Percentiles rank a stretch among this genome's conserved stretches.
phyloP scores from a whole-genome alignment of 73 alveolate species.

The Paramecium sonneborni region DNA sequence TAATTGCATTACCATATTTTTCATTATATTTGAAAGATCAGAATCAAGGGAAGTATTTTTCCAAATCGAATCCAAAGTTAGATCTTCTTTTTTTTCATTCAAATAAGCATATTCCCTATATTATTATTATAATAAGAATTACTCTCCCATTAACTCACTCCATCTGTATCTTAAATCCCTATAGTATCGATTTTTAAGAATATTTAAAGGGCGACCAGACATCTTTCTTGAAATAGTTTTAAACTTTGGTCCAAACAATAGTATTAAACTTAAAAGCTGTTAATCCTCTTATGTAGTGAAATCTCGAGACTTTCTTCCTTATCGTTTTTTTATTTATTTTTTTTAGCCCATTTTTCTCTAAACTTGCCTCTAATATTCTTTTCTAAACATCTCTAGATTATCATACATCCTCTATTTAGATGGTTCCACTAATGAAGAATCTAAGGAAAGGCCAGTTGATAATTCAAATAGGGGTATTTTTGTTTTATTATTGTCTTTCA shows the following conservation, averaged over 20 bases:
- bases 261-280: not conserved
- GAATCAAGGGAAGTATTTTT: not conserved
- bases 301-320: not conserved
- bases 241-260: not conserved
- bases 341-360: not conserved
- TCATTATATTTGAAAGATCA: not conserved
- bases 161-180: not conserved
- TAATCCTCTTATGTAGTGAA: not conserved
- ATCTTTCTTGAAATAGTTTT: not conserved
- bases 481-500: not conserved
- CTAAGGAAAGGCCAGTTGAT: not conserved
- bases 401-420: not conserved
- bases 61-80: not conserved
- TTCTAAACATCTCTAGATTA: not conserved
- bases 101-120: not conserved
- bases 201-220: not conserved
- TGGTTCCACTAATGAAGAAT: not conserved
- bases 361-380: not conserved
- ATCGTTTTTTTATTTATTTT: not conserved
- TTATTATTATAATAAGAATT: not conserved
- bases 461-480: not conserved
- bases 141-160: constrained; percentile 22
- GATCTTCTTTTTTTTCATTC: not conserved
- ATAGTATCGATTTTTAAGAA: constrained; percentile 22
- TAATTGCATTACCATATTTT: not conserved